Base-by-base conservation (phyloP, 75 land plant genomes). In the Pinus taeda region DNA sequence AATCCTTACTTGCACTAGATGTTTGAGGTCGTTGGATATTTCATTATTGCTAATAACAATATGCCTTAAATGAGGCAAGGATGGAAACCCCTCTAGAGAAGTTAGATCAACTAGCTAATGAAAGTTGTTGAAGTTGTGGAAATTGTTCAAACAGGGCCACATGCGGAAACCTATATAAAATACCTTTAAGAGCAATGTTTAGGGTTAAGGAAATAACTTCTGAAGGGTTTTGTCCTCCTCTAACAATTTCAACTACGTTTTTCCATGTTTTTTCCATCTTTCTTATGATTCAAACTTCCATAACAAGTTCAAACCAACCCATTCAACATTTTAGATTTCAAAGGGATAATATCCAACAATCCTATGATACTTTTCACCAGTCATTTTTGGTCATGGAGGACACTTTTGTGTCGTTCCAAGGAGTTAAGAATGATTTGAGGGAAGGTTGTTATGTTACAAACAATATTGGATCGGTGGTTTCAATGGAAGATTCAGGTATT, bases 261-360 rank as follows among this genome's bases (percentile, higher is more conserved):
- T 79, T 75, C 87, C 87, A 85, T 36, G 85, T 81, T 65, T 83
- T 81, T 57, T 85, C 85, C 87, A 83, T 83, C 67, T 39, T 67
- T 66, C 20, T 66, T 67, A 20, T 15, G 45, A 67, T 7, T 33
- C 15, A 33, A 76, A 7, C 55, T 39, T 76, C 72, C 2, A 67
- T 49, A 66, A 12, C 15, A 65, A 36, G 36, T 30, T 29, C 49
- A 42, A 42, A 42, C 33, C 5, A 4, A 4, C 14, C 67, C 22
- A 12, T 22, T 39, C 42, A 67, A 26, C 26, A 26, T 26, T 26
- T 26, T 26, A 26, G 26, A 26, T 26, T 26, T 26, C 26, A 26
- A 26, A 26, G 26, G 26, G 26, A 26, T 26, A 26, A 26, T 26
- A 26, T 26, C 26, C 26, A 26, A 26, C 0, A 26, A 26, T 26